Percentiles rank a stretch among this genome's conserved stretches.
phyloP scores from a whole-genome alignment of 2,329 filamentous ascomycete species.

The Colletotrichum lindemuthianum region DNA sequence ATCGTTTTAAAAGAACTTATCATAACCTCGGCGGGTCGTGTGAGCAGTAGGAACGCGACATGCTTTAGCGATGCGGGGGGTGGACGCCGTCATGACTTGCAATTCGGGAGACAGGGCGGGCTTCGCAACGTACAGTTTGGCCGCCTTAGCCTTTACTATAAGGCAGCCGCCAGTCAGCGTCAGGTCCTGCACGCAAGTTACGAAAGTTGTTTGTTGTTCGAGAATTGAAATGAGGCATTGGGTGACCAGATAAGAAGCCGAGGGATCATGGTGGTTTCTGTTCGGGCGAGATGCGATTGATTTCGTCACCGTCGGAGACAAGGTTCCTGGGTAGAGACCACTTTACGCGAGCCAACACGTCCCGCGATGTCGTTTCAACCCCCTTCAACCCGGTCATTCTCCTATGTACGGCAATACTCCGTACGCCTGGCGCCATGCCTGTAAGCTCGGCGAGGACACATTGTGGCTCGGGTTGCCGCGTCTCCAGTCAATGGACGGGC shows the following conservation, averaged over 20 bases:
- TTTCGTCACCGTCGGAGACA: constrained; percentile 10
- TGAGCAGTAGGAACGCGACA: constrained; percentile 30
- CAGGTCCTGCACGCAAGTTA: constrained; percentile 1
- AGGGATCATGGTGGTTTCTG: neutral
- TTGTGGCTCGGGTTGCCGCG: constrained; percentile 6
- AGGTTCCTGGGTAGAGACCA: constrained; percentile 14
- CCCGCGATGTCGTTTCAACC: constrained; percentile 33
- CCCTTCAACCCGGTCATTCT: constrained; percentile 4
- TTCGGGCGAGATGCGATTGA: constrained; percentile 10
- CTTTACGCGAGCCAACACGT: constrained; percentile 32
- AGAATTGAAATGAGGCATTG: constrained; percentile 2
- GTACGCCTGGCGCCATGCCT: neutral
- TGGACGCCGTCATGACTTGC: constrained; percentile 25
- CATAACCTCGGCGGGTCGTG: constrained; percentile 32
- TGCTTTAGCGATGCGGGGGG: constrained; percentile 33
- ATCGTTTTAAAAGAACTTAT: constrained; percentile 8
- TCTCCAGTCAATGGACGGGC: constrained; percentile 16
- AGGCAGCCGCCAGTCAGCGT: constrained; percentile 12
- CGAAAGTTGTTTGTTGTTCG: too few species aligned
- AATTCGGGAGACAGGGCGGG: constrained; percentile 10
- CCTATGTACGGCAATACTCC: neutral
- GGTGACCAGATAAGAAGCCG: neutral
- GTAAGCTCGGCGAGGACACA: constrained; percentile 5
- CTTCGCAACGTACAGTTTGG: constrained; percentile 12
- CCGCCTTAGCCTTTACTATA: constrained; percentile 28